Base-by-base conservation (phyloP, 495 filamentous ascomycete genomes). In the Penicillium maclennaniae region DNA sequence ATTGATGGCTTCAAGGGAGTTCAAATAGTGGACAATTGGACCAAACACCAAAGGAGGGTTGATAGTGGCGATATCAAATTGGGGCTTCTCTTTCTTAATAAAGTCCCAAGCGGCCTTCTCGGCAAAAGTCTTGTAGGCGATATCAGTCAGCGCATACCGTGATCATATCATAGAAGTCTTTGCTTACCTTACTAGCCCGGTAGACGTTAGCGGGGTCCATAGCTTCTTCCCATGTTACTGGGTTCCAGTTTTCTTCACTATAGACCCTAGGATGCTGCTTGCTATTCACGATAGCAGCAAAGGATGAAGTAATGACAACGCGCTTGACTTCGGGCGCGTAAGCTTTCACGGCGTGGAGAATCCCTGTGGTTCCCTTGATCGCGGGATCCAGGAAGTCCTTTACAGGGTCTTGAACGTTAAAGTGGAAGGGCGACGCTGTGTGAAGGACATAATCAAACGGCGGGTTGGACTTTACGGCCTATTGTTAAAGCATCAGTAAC, bases 371-470 rank as follows among this genome's bases (percentile, higher is more conserved):
- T 39, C 92, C 92, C 62, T 85, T 87, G 54, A 95, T 79, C 0
- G 91, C 91, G 0, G 91, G 90, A 56, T 93, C 88, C 41, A 96
- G 67, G 39, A 97, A 80, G 41, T 96, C 87, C 55, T 83, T 93
- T 56, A 90, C 75, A 7, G 87, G 79, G 63, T 96, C 87, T 19
- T 74, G 75, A 42, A 79, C 75, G 15, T 82, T 82, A 73, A 81
- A 87, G 65, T 92, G 88, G 73, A 95, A 95, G 4, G 92, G 91
- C 12, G 83, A 87, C 3, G 92, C 91, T 1, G 90, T 95, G 69
- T 97, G 92, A 43, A 96, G 74, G 21, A 97, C 89, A 54, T 83
- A 86, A 53, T 92, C 91, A 54, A 96, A 85, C 3, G 84, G 87
- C 1, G 88, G 87, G 44, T 81, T 70, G 15, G 78, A 83, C 67